Conservation (phyloP, 139 green algal genomes). For the Dunaliella primolecta region DNA sequence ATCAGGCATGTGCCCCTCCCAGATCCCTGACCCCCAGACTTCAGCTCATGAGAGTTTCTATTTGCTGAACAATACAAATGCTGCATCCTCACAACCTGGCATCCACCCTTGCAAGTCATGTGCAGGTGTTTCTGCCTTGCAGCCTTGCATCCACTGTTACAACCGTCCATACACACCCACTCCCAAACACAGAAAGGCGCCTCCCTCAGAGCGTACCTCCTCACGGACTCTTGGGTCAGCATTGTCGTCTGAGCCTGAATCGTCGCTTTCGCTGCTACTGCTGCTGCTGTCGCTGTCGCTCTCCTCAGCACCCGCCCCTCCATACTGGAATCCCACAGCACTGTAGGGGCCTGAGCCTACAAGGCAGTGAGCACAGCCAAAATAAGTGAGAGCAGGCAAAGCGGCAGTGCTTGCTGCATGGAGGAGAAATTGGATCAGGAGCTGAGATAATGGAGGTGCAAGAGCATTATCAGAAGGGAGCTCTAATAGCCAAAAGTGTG, state of each 20-base stretch:
- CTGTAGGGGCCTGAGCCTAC: slow-evolving; percentile 50
- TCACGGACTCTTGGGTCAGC: neutral
- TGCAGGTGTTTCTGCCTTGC: too few species aligned
- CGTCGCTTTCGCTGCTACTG: neutral
- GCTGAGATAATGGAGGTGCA: neutral
- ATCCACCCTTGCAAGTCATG: too few species aligned
- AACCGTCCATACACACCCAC: neutral
- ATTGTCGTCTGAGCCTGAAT: neutral
- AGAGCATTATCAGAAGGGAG: neutral
- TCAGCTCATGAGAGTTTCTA: too few species aligned
- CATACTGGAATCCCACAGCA: slow-evolving; percentile 66
- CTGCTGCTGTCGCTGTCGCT: neutral
- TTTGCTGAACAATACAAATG: too few species aligned
- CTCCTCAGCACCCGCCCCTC: neutral
- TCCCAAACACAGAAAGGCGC: neutral
- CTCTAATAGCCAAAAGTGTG: neutral
- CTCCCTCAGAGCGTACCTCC: neutral
- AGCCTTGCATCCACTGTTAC: too few species aligned
- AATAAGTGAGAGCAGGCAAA: neutral
- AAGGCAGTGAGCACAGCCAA: neutral
- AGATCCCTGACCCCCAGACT: too few species aligned
- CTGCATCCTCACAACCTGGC: too few species aligned
- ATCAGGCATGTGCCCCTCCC: too few species aligned
- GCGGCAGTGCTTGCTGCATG: neutral
- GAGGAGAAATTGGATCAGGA: neutral